Conservation (phyloP, 1,284 basidiomycete genomes). For the Trichosporon ovoides region DNA sequence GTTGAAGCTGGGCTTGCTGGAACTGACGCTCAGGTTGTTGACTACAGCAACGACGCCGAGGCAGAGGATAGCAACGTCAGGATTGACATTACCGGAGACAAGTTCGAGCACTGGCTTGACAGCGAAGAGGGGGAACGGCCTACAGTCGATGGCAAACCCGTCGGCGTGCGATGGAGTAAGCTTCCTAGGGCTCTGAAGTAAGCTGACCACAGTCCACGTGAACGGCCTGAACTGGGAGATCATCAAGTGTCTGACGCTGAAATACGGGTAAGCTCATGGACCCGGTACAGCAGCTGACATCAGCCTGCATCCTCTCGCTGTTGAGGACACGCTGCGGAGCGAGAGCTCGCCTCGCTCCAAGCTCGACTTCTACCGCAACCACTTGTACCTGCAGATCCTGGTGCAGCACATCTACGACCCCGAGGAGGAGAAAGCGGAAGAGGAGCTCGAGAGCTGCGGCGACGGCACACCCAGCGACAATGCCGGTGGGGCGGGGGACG, state of each 20-base stretch:
- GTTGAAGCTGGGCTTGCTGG: background rate
- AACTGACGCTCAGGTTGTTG: constrained; percentile 35
- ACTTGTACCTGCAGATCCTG: constrained; percentile 47
- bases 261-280: constrained; percentile 35
- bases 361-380: constrained; percentile 46
- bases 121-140: constrained; percentile 31
- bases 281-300: background rate
- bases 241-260: constrained; percentile 43
- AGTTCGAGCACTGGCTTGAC: constrained; percentile 42
- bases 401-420: constrained; percentile 43
- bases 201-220: constrained; percentile 38
- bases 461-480: background rate
- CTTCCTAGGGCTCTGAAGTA: too few species aligned
- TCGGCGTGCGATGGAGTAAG: constrained; percentile 44
- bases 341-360: constrained; percentile 45
- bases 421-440: constrained; percentile 19
- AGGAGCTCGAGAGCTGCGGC: background rate
- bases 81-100: constrained; percentile 40
- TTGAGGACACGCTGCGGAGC: constrained; percentile 46
- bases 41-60: constrained; percentile 40
- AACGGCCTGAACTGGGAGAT: constrained; percentile 48
- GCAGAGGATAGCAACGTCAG: constrained; percentile 38
- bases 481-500: background rate
- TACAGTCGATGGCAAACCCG: constrained; percentile 31
- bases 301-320: constrained; percentile 47